Conservation (phyloP, 2,329 filamentous ascomycete species). For the Fusarium subglutinans region DNA sequence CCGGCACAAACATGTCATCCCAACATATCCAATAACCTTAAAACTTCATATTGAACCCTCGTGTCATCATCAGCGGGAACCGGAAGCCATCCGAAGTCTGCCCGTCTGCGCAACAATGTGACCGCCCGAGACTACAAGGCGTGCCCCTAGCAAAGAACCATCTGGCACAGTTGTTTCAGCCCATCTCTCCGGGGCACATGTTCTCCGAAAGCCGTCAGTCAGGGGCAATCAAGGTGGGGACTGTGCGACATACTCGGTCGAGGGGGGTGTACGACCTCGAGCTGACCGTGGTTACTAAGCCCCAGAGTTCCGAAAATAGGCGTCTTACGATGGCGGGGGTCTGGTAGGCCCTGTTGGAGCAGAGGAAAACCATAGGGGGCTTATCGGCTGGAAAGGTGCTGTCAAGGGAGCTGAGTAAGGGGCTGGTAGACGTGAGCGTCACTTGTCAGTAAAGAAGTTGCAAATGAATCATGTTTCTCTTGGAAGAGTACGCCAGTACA, state of each 20-base stretch:
- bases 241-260: constrained; percentile 47
- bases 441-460: not conserved
- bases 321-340: not conserved
- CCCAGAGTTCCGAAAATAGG: constrained; percentile 29
- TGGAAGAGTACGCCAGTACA: not conserved
- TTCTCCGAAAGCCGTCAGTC: constrained; percentile 49
- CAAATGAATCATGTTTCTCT: not conserved
- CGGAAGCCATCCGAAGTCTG: constrained; percentile 56
- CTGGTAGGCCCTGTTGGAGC: not conserved
- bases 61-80: constrained; percentile 51
- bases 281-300: constrained; percentile 37
- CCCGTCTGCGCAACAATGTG: constrained; percentile 57
- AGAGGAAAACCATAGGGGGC: not conserved
- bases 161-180: constrained; percentile 4
- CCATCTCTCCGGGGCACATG: constrained; percentile 33
- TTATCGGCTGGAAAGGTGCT: not conserved
- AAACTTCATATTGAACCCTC: constrained; percentile 41
- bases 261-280: constrained; percentile 43
- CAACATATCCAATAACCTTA: constrained; percentile 16
- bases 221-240: constrained; percentile 44
- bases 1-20: not conserved
- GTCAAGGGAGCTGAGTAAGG: not conserved
- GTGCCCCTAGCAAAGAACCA: constrained; percentile 54
- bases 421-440: not conserved
- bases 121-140: constrained; percentile 56